Percentiles rank a stretch among this genome's conserved stretches.
phyloP scores from a whole-genome alignment of 345 rosid genomes.

The Salix suchowensis region DNA sequence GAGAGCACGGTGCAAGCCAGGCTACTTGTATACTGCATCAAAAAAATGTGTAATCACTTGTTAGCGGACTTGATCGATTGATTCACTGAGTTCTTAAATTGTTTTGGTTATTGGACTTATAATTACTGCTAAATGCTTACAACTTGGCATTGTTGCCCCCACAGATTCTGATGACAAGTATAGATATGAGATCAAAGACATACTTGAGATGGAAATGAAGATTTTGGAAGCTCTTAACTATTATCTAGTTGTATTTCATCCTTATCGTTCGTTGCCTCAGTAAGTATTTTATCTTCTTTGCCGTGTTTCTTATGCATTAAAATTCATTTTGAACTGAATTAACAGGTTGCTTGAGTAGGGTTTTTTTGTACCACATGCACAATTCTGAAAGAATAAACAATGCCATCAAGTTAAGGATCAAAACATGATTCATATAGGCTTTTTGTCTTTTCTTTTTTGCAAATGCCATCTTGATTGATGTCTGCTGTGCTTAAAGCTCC shows the following conservation, averaged over 20 bases:
- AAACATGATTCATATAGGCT: too few relatives aligned
- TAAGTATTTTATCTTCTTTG: conserved; percentile 31
- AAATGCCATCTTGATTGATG: neutral
- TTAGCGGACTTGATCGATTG: conserved; percentile 3
- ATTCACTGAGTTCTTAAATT: neutral
- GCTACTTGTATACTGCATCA: conserved; percentile 61
- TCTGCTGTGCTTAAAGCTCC: neutral
- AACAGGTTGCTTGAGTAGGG: neutral
- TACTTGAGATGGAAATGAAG: conserved; percentile 98
- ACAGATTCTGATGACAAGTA: conserved; percentile 80
- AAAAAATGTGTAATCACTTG: conserved; percentile 56
- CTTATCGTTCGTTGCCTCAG: conserved; percentile 81
- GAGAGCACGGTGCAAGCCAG: conserved; percentile 94
- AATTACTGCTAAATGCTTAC: conserved; percentile 16
- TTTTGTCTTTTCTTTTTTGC: neutral
- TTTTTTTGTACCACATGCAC: neutral
- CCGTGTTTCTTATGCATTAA: neutral
- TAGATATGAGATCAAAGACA: conserved; percentile 76
- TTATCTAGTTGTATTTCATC: conserved; percentile 91
- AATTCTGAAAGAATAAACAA: neutral
- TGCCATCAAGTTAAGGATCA: neutral
- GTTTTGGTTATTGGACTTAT: neutral
- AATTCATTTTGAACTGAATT: neutral
- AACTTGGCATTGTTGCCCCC: conserved; percentile 18
- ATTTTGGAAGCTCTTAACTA: conserved; percentile 88